Evolutionary conservation across 345 rosid species (phyloP).

Genomic region (Luvunga scandens): DNA sequence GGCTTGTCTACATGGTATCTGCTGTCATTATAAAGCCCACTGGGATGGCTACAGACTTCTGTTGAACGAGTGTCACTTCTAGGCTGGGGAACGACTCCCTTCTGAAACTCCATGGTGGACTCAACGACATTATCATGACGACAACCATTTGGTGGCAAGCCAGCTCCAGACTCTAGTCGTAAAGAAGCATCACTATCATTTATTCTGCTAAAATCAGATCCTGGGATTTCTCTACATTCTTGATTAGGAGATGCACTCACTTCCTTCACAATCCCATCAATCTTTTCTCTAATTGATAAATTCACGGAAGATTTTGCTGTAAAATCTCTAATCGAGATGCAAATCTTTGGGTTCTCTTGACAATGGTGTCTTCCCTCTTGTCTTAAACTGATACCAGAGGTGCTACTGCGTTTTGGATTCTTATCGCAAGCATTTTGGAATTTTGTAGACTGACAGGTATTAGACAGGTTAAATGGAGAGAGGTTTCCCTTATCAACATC

Average conservation of each 20-base stretch:
- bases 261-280: constrained; percentile 16
- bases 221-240: constrained; percentile 19
- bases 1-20: constrained; percentile 29
- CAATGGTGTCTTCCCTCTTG: constrained; percentile 28
- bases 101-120: constrained; percentile 25
- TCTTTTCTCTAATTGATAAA: constrained; percentile 19
- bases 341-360: constrained; percentile 28
- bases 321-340: constrained; percentile 19
- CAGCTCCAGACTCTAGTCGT: constrained; percentile 32
- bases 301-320: constrained; percentile 20
- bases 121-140: constrained; percentile 19
- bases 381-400: constrained; percentile 22
- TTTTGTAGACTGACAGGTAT: constrained; percentile 13
- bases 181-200: constrained; percentile 30
- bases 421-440: constrained; percentile 19
- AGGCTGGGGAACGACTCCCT: constrained; percentile 24
- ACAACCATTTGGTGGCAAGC: constrained; percentile 20
- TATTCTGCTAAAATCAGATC: constrained; percentile 26
- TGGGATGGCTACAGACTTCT: constrained; percentile 29
- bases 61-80: constrained; percentile 27
- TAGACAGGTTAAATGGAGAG: constrained; percentile 16
- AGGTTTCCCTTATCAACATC: constrained; percentile 30
- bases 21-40: constrained; percentile 32
- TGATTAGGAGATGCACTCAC: constrained; percentile 23
- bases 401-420: constrained; percentile 19